Base-by-base conservation (phyloP, 768 basidiomycete species). In the Porphyrellus cyaneotinctus region DNA sequence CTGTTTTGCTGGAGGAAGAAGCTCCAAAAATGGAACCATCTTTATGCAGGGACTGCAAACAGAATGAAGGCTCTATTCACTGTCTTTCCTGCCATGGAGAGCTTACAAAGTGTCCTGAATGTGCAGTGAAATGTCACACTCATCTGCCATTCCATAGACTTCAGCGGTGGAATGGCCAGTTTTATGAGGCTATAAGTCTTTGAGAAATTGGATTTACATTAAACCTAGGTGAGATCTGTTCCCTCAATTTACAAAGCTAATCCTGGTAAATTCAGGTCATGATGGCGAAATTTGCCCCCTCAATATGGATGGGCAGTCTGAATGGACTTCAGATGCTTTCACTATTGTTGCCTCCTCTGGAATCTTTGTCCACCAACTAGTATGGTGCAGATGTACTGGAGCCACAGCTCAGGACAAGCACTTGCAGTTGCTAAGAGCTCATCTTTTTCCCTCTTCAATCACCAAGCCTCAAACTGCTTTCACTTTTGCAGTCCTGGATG, bases 401-500 rank as follows among this genome's bases (percentile, higher is more conserved):
- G 3, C 11, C 3, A 23, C 2, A 3, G n/a, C 6, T 59, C 63
- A 45, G n/a, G n/a, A n/a, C n/a, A n/a, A n/a, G n/a, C n/a, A n/a
- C n/a, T n/a, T n/a, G n/a, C n/a, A n/a, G n/a, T 59, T 64, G 12
- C 41, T 64, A 1, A 23, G 42, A 15, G 22, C 20, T 3, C 12
- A 31, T 8, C 45, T 65, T 2, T 63, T 56, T 38, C 54, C 63
- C 2, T 52, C 63, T 2, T 58, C 46, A 17, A 43, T 54, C 3
- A 23, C 22, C 0, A 41, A 31, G 18, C 59, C 64, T n/a, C 36
- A 55, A 30, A 57, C 55, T 0, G 62, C 54, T 1, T 66, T 66
- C 23, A 64, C 59, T 3, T 65, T 65, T 36, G 18, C 41, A 8
- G 62, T 61, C 2, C 54, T 66, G 10, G 49, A 68, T 41, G 13